phyloP scores from a whole-genome alignment of 2,329 filamentous ascomycete species.

The Xylariaceae sp. region DNA sequence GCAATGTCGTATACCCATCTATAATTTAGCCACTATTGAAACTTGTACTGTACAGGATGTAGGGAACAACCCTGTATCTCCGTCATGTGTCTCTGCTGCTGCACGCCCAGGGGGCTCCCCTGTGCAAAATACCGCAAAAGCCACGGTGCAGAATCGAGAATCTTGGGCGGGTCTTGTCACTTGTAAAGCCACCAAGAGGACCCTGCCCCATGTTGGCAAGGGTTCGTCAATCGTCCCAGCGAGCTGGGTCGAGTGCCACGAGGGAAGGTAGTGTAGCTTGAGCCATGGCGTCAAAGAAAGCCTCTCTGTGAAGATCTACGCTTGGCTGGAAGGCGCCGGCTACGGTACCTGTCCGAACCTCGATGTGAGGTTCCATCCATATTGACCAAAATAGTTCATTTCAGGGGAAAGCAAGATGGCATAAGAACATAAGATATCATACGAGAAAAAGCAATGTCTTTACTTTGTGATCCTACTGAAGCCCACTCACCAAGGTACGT shows the following conservation, averaged over 20 bases:
- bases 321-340: conserved; percentile 10
- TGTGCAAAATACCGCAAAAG: conserved; percentile 17
- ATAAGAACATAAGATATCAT: conserved; percentile 3
- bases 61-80: conserved; percentile 9
- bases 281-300: conserved; percentile 21
- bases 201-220: conserved; percentile 32
- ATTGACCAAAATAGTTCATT: conserved; percentile 13
- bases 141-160: conserved; percentile 14
- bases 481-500: too few relatives aligned
- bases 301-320: conserved; percentile 17
- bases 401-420: conserved; percentile 10
- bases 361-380: not conserved
- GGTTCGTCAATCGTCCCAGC: conserved; percentile 36
- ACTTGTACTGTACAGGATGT: not conserved
- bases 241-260: conserved; percentile 38
- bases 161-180: conserved; percentile 16
- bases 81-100: conserved; percentile 16
- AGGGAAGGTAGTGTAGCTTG: conserved; percentile 22
- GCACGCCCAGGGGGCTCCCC: not conserved
- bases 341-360: not conserved
- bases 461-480: too few relatives aligned
- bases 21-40: conserved; percentile 24
- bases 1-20: conserved; percentile 14
- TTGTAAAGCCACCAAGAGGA: conserved; percentile 28
- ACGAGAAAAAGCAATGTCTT: conserved; percentile 25